Percentiles rank a stretch among this genome's conserved stretches.
Evolutionary conservation across 352 stramenopile genomes (phyloP).

Genomic region (Blastocystis sp.): DNA sequence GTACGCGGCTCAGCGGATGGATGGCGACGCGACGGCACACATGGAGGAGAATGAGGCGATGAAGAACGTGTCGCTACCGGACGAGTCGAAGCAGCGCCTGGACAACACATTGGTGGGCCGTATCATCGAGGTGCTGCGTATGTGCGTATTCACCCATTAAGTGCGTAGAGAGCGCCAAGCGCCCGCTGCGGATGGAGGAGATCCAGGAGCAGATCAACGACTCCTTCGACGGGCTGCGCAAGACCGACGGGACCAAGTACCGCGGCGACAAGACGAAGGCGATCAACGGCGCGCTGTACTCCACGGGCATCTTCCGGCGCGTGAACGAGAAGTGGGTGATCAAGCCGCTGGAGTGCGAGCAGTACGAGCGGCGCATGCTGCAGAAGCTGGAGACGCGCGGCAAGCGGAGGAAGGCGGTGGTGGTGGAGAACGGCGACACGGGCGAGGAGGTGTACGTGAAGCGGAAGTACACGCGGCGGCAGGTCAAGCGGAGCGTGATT

Average conservation of each 20-base stretch:
- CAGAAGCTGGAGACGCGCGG: conserved; percentile 35
- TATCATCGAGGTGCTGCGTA: conserved; percentile 55
- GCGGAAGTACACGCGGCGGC: conserved; percentile 45
- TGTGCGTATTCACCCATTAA: neutral
- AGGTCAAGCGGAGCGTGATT: conserved; percentile 30
- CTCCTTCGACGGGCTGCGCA: conserved; percentile 41
- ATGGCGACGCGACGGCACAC: neutral
- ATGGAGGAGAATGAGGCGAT: conserved; percentile 1
- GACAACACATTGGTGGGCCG: conserved; percentile 35
- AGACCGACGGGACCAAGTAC: conserved; percentile 66
- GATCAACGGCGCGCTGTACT: conserved; percentile 61
- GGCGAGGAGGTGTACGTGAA: conserved; percentile 1
- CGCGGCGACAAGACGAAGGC: conserved; percentile 56
- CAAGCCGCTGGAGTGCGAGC: conserved; percentile 3
- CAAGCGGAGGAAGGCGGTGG: neutral
- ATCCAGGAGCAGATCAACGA: conserved; percentile 51
- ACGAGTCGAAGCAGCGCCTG: conserved; percentile 21
- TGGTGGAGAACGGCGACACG: neutral
- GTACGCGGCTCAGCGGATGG: conserved; percentile 38
- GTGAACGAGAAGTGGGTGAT: conserved; percentile 47
- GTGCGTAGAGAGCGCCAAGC: conserved; percentile 4
- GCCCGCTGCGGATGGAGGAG: conserved; percentile 36
- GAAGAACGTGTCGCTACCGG: neutral
- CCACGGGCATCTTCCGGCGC: conserved; percentile 59
- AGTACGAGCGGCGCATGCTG: conserved; percentile 45